Evolutionary conservation across 1,284 basidiomycete genomes (phyloP), one percentile per base, ranked within the genome.

Genomic region (Lentinula novae-zelandiae): DNA sequence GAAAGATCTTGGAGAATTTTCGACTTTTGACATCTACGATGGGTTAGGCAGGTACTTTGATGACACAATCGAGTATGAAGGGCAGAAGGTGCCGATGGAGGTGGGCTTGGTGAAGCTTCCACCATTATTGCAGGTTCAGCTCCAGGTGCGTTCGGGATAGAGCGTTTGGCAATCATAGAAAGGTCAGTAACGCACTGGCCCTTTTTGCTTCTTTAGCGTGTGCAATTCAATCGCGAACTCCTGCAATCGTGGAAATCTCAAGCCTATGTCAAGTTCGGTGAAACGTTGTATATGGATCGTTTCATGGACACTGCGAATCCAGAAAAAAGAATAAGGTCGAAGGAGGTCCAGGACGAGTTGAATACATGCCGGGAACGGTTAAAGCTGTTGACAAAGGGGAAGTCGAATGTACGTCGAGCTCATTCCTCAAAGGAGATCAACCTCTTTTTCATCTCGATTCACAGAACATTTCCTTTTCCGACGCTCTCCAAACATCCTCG

Each of bases 171-270:
- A 31, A 10, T 50, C 6, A 31, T 36, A 3, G 15, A 2, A 1
- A 5, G 20, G 10, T 2, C 5, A 5, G 34, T 9, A n/a, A 51
- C 20, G 49, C 31, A 20, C 10, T 50, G 57, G 44, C 22, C 49
- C 62, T 42, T 44, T 49, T 17, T 50, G 20, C 44, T 46, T 12
- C 63, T 40, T 40, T 39, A 98, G 92, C 84, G 96, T 63, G 97
- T 96, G 1, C 96, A 98, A 85, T 99, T 96, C 76, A 96, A 99
- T 72, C 84, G 94, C 13, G 88, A 90, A 66, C 92, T 89, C 0
- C 80, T 92, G 60, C 88, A 95, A 64, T 89, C 95, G 15, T 96
- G 92, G 78, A 99, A 99, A 74, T 95, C 92, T 9, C 96, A 99
- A 71, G 95, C 94, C 1, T 96, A 96, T 70, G 87, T 99, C 65